A percentile compares a stretch with the other conserved stretches of the same genome.
Conservation (phyloP, 805 yeast genomes). For the Saturnispora serradocipensis region DNA sequence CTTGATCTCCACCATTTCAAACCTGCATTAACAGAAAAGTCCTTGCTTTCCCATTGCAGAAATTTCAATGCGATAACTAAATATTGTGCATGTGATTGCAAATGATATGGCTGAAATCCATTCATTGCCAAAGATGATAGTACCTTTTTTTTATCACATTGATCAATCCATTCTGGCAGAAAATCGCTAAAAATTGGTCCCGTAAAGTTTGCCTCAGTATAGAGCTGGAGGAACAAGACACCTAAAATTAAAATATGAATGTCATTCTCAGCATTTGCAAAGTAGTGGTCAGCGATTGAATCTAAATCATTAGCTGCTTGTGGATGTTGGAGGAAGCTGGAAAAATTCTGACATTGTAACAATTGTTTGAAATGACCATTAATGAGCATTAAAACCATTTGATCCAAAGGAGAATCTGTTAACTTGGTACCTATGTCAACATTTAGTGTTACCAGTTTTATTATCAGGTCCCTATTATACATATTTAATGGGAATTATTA, state of each 20-base stretch:
- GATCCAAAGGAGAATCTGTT: neutral
- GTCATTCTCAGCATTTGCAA: neutral
- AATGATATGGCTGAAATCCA: slow-evolving; percentile 66
- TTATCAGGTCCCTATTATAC: slow-evolving; percentile 1
- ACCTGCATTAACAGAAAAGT: slow-evolving; percentile 36
- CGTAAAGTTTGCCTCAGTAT: slow-evolving; percentile 69
- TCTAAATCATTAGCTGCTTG: neutral
- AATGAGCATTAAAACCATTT: neutral
- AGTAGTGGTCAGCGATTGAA: neutral
- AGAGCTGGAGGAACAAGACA: slow-evolving; percentile 55
- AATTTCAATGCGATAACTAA: neutral
- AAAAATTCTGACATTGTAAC: slow-evolving; percentile 16
- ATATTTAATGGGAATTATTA: neutral
- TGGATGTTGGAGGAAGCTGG: neutral
- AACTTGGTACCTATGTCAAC: slow-evolving; percentile 5
- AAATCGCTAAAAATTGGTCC: slow-evolving; percentile 53
- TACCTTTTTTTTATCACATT: slow-evolving; percentile 1
- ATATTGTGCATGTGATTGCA: slow-evolving; percentile 20
- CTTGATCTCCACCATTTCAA: slow-evolving; percentile 72
- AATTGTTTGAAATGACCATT: slow-evolving; percentile 7
- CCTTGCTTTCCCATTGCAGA: slow-evolving; percentile 7
- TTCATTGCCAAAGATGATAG: slow-evolving; percentile 16
- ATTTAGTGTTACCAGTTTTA: slow-evolving; percentile 1
- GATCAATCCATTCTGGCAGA: slow-evolving; percentile 5
- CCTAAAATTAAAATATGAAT: slow-evolving; percentile 32